Base-by-base conservation (phyloP, 768 basidiomycete species). In the Lyophyllum semitale region DNA sequence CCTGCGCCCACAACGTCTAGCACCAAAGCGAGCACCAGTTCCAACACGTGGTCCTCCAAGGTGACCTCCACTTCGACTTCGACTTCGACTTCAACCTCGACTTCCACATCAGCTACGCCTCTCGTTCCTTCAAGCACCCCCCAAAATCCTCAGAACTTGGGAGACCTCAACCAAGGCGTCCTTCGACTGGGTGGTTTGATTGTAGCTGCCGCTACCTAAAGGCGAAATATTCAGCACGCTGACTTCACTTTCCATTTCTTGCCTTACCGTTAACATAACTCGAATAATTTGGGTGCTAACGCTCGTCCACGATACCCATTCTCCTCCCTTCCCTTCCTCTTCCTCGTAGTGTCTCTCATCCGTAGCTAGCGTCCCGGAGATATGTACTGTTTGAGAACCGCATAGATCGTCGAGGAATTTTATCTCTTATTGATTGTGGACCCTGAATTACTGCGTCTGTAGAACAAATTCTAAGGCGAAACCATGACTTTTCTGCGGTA, bases 1-100 rank as follows among this genome's bases (percentile, higher is more conserved):
- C 54, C 65, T 50, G 52, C 55, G 25, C 58, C 51, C 20, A 56
- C 59, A 4, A 53, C 59, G 41, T n/a, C n/a, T n/a, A 49, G 25
- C n/a, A 53, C 25, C 17, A 53, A 50, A 32, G 29, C 35, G 27
- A 55, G 46, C 20, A 53, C 48, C 22, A 59, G 35, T 23, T 29
- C 51, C 18, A 20, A 26, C 23, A 41, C 37, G 5, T 27, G 15
- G 15, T 38, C 52, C 13, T 46, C 54, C 15, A 42, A 20, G 13
- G 33, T 9, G 23, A 8, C 52, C 9, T 38, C 50, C 18, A 35
- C 54, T 23, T 53, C 54, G 18, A 37, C 46, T n/a, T 49, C 47
- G 22, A 38, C 53, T 2, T 44, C 26, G 27, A 46, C 53, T 1
- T 27, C 47, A 20, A 35, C 51, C 26, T 32, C 54, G 30, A 44